Conservation (phyloP, 192 early-diverging fungal species). For the Entomortierella lignicola region DNA sequence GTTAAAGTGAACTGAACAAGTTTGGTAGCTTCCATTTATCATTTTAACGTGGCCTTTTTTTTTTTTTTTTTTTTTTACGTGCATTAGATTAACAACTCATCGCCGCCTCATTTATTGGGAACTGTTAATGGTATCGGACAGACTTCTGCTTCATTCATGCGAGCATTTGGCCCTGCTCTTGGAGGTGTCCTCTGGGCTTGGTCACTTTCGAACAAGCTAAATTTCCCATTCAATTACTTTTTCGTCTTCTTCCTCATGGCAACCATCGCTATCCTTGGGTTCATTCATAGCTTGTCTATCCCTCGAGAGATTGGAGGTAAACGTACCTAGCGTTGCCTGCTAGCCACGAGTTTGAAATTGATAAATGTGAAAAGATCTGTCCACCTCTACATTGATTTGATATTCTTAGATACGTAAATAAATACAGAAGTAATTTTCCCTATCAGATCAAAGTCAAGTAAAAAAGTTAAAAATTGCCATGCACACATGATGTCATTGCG, state of each 20-base stretch:
- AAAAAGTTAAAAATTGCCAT: no score
- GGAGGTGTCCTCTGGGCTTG: constrained; percentile 67
- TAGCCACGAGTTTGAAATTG: neutral
- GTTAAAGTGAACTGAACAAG: no score
- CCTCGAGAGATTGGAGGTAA: constrained; percentile 29
- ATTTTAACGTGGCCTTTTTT: no score
- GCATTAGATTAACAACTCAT: constrained; percentile 63
- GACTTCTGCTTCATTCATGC: constrained; percentile 58
- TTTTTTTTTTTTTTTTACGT: neutral
- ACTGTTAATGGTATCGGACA: constrained; percentile 71
- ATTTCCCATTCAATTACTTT: constrained; percentile 67
- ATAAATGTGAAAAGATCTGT: no score
- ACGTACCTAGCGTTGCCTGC: neutral
- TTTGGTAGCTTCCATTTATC: no score
- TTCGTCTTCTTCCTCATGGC: constrained; percentile 65
- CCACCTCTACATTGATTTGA: no score
- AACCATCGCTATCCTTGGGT: constrained; percentile 50
- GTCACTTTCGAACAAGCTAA: constrained; percentile 57
- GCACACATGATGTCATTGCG: no score
- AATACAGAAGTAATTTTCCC: no score
- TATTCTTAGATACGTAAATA: no score
- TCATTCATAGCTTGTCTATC: constrained; percentile 48
- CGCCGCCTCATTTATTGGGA: constrained; percentile 59
- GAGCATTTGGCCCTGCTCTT: constrained; percentile 64
- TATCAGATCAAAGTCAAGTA: no score